A percentile compares a stretch with the other conserved stretches of the same genome.
Evolutionary conservation across 495 filamentous ascomycete species (phyloP).

Genomic region (Chaetomium tenue): DNA sequence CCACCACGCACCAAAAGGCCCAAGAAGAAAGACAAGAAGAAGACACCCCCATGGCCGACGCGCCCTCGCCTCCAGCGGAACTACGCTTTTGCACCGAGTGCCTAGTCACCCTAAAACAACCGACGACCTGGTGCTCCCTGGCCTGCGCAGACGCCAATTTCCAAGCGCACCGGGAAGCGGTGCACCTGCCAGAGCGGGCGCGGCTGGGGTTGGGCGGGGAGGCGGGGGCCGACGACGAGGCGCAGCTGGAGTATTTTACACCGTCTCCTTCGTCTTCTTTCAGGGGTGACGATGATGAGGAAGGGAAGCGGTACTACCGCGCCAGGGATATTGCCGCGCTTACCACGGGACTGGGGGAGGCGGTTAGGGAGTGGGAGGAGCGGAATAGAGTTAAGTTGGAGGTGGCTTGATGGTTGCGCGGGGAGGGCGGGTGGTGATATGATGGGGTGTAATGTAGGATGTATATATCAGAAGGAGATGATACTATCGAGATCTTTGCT

Average conservation of each 20-base stretch:
- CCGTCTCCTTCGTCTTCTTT: neutral
- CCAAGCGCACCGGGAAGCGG: conserved; percentile 40
- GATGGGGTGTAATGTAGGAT: neutral
- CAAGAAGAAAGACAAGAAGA: neutral
- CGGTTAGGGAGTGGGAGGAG: conserved; percentile 40
- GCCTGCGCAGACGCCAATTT: conserved; percentile 44
- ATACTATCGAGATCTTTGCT: neutral
- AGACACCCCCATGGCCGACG: conserved; percentile 15
- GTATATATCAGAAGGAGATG: neutral
- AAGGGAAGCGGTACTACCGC: conserved; percentile 29
- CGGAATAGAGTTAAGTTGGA: conserved; percentile 27
- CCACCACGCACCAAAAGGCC: conserved; percentile 12
- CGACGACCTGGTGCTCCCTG: conserved; percentile 42
- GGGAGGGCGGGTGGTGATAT: too few relatives aligned
- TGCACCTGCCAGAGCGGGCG: conserved; percentile 39
- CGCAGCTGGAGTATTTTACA: conserved; percentile 29
- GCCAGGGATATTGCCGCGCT: conserved; percentile 36
- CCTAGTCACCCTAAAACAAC: conserved; percentile 33
- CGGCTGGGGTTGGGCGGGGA: neutral
- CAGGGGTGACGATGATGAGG: neutral
- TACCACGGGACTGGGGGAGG: conserved; percentile 31
- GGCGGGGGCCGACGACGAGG: neutral
- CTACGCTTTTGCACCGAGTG: conserved; percentile 45
- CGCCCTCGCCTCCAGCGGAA: conserved; percentile 4
- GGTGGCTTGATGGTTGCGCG: neutral